These are phyloP conservation scores for Mycena maculata DNA, from an alignment of 768 basidiomycete species.

Conservation along the genomic window DNA sequence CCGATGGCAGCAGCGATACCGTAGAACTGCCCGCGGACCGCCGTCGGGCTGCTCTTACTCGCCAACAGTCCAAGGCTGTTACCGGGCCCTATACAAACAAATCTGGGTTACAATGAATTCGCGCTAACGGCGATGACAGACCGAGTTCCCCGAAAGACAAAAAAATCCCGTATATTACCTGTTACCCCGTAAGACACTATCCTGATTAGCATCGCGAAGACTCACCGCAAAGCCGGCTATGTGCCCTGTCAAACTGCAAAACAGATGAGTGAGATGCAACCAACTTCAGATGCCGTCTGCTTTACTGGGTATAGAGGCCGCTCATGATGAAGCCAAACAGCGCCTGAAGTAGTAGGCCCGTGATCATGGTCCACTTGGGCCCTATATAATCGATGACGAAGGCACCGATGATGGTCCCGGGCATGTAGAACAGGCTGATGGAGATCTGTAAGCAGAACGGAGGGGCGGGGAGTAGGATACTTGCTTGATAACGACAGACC, in stretches of 20 bases:
- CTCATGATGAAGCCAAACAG: conserved; percentile 91
- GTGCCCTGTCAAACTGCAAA: conserved; percentile 62
- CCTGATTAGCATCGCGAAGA: conserved; percentile 2
- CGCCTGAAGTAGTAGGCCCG: conserved; percentile 74
- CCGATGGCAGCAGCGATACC: conserved; percentile 88
- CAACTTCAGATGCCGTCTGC: conserved; percentile 31
- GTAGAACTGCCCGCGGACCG: conserved; percentile 87
- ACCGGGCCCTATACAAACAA: conserved; percentile 72
- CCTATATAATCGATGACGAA: conserved; percentile 81
- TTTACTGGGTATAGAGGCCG: conserved; percentile 71
- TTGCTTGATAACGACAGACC: conserved; percentile 88
- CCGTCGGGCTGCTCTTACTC: conserved; percentile 86
- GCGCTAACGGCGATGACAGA: conserved; percentile 36
- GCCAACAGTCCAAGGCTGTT: conserved; percentile 90
- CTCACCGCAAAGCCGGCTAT: conserved; percentile 80
- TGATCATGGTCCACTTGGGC: conserved; percentile 71
- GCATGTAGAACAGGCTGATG: conserved; percentile 52
- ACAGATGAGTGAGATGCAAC: background rate
- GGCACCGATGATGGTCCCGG: conserved; percentile 75
- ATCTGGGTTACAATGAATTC: conserved; percentile 6
- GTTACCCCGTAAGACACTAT: conserved; percentile 3
- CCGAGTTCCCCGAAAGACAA: conserved; percentile 89
- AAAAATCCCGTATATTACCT: conserved; percentile 93
- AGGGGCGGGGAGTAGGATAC: background rate
- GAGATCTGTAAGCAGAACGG: background rate